Conservation (phyloP, 345 rosid genomes). For the Salix arbutifolia region DNA sequence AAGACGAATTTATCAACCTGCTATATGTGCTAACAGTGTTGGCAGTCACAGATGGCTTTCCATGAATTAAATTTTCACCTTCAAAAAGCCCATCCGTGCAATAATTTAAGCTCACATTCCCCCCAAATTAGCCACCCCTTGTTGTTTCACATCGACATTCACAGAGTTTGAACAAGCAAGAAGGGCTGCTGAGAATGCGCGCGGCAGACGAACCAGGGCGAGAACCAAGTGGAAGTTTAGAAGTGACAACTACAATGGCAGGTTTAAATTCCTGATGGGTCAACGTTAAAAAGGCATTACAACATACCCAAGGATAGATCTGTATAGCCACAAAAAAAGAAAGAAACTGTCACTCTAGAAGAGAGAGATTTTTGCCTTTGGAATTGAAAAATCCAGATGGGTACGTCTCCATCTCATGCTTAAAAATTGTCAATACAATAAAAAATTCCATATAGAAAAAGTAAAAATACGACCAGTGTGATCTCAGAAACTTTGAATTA, state of each 20-base stretch:
- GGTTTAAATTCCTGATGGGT: constrained; percentile 56
- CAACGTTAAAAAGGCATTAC: not conserved
- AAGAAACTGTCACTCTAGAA: constrained; percentile 44
- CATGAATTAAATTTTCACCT: constrained; percentile 92
- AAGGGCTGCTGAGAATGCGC: constrained; percentile 70
- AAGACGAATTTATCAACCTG: constrained; percentile 18
- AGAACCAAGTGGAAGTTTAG: constrained; percentile 83
- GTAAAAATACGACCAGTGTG: no score
- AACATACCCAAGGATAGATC: constrained; percentile 72
- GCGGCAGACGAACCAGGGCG: constrained; percentile 96
- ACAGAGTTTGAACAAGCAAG: constrained; percentile 45
- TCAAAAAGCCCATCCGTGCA: constrained; percentile 95
- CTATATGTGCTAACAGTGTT: constrained; percentile 93
- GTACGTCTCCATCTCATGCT: no score
- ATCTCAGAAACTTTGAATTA: no score
- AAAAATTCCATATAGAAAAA: no score
- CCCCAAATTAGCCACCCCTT: constrained; percentile 51
- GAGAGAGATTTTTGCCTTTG: constrained; percentile 69
- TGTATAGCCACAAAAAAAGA: constrained; percentile 78
- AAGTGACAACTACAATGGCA: constrained; percentile 57
- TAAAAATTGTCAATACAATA: no score
- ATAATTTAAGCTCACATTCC: constrained; percentile 53
- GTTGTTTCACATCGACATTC: constrained; percentile 34
- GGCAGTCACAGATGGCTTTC: constrained; percentile 93
- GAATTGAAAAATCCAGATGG: constrained; percentile 24